A percentile compares a stretch with the other conserved stretches of the same genome.
Conservation (phyloP, 2,329 filamentous ascomycete species). For the Fusarium kyushuense region DNA sequence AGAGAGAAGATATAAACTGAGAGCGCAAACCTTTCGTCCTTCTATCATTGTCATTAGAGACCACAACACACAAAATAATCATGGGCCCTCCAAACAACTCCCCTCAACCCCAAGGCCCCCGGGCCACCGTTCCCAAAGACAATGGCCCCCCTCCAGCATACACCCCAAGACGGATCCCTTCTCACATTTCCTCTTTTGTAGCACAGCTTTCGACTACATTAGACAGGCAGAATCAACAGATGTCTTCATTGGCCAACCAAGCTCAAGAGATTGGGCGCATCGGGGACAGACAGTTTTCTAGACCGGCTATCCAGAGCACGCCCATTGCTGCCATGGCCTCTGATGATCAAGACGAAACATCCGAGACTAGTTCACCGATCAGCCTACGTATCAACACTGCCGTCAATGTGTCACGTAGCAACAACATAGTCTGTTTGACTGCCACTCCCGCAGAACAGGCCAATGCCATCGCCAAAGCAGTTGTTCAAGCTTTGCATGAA, state of each 20-base stretch:
- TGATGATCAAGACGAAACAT: conserved; percentile 39
- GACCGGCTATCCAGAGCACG: background rate
- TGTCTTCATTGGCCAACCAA: no score
- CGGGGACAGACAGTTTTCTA: no score
- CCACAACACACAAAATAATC: background rate
- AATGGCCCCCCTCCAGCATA: conserved; percentile 50
- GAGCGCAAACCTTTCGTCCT: background rate
- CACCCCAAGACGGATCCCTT: conserved; percentile 39
- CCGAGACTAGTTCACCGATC: conserved; percentile 54
- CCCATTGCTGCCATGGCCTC: conserved; percentile 4
- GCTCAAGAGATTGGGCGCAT: no score
- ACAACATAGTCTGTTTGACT: conserved; percentile 62
- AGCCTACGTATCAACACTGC: conserved; percentile 62
- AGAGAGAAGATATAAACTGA: background rate
- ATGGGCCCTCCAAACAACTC: conserved; percentile 38
- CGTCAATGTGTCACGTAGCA: conserved; percentile 59
- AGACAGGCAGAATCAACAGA: no score
- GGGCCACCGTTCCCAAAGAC: conserved; percentile 38
- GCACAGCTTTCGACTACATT: conserved; percentile 12
- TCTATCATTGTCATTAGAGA: background rate
- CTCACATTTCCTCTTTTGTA: conserved; percentile 32
- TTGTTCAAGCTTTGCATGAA: conserved; percentile 60
- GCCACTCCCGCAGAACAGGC: conserved; percentile 56
- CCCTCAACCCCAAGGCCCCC: conserved; percentile 29
- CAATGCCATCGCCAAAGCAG: conserved; percentile 57